Conservation (phyloP, 176 grass and related monocot species). For the Zizania latifolia region DNA sequence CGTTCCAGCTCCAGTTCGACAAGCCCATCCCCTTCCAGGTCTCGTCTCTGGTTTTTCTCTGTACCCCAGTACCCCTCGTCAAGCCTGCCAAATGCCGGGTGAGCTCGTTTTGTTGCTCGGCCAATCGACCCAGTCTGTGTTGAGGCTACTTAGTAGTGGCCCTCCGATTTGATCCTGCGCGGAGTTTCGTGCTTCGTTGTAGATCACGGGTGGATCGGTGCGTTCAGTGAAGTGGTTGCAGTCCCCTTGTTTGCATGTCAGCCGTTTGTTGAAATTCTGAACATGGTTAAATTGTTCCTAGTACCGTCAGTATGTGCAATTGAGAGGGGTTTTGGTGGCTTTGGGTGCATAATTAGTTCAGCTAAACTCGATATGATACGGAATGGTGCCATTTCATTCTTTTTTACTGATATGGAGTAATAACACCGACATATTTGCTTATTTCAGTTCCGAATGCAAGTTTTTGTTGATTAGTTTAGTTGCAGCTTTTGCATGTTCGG, state of each 20-base stretch:
- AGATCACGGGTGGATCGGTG: background rate
- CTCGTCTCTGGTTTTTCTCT: background rate
- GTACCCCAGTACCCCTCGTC: background rate
- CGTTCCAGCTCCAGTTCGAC: conserved; percentile 96
- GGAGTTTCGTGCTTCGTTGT: background rate
- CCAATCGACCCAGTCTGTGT: background rate
- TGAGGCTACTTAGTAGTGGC: background rate
- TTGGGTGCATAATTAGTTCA: background rate
- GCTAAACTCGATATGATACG: background rate
- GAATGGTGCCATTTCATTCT: background rate
- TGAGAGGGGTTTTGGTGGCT: background rate
- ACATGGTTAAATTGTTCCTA: background rate
- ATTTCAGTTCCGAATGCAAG: background rate
- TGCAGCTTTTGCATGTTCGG: background rate
- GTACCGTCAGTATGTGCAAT: background rate
- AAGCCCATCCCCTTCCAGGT: conserved; percentile 91
- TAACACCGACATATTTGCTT: background rate
- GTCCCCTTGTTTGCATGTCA: background rate
- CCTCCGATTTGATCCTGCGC: background rate
- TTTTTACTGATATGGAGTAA: background rate
- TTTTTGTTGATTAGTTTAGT: background rate
- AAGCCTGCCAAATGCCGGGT: background rate
- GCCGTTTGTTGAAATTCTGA: conserved; percentile 36
- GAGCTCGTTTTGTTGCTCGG: background rate
- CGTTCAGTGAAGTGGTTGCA: background rate